Evolutionary conservation across 306 rosid genomes (phyloP), one percentile per base, ranked within the genome.

Genomic region (Vigna trinervia): DNA sequence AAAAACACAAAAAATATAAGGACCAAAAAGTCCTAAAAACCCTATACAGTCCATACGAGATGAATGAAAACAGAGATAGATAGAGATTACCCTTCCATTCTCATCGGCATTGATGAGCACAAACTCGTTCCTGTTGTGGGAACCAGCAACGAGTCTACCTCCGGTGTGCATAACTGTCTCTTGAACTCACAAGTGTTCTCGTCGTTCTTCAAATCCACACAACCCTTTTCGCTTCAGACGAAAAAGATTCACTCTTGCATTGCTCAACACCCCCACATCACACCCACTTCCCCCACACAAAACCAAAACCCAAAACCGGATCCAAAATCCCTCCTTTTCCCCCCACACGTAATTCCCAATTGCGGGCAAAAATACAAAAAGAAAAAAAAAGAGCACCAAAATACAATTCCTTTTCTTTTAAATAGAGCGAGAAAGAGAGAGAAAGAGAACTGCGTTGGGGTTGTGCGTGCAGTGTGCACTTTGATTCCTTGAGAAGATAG

Each of bases 71-170:
- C 47, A 4, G 11, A 28, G 56, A 38, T 62, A 68, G 41, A 58
- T 5, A 20, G 39, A 73, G 76, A 0, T n/a, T 80, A 95, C 99
- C 92, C 96, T 80, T 68, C 85, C 92, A 88, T 75, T 86, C 77
- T 95, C 99, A 67, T 95, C 99, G 6, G 99, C 99, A 92, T 95
- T 95, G 93, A 95, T 95, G 56, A 95, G 91, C 46, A 95, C 89
- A 73, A 95, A 95, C 94, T 95, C 99, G 72, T 95, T 95, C 86
- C 99, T 81, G 81, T 95, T 92, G 76, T 95, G 99, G 72, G 99
- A 95, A 84, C 99, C 98, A 84, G 99, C 98, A 79, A 95, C 73
- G 84, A 95, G 97, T 74, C 94, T 78, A 63, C 99, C 99, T 56
- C 91, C 88, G 6, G 99, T 95, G 58, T 93, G 78, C 99, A 95